Percentiles rank a stretch among this genome's conserved stretches.
Conservation (phyloP, 1,139 yeast genomes). For the Trichomonascaceae sp. region DNA sequence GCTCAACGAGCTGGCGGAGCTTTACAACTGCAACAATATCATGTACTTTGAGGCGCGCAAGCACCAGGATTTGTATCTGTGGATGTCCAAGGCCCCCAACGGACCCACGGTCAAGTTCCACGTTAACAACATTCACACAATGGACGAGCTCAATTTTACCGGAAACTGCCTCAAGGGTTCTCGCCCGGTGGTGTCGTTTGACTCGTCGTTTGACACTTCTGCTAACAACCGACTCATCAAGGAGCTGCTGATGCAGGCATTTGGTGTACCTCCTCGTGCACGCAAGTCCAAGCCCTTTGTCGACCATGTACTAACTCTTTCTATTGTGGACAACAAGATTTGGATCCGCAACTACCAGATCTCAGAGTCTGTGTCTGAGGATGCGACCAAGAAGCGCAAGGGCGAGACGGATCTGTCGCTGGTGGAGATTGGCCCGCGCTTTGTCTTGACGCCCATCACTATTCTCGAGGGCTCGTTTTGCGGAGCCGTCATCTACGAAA, state of each 20-base stretch:
- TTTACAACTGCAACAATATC: slow-evolving; percentile 93
- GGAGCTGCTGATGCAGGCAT: slow-evolving; percentile 72
- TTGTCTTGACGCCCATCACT: slow-evolving; percentile 84
- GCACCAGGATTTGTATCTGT: slow-evolving; percentile 87
- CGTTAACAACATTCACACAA: slow-evolving; percentile 87
- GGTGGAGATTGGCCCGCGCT: slow-evolving; percentile 95
- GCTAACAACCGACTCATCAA: slow-evolving; percentile 65
- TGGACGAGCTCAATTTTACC: slow-evolving; percentile 90
- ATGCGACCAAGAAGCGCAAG: slow-evolving; percentile 16
- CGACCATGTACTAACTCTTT: slow-evolving; percentile 89
- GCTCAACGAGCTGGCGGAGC: slow-evolving; percentile 89
- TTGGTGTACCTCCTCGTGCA: slow-evolving; percentile 96
- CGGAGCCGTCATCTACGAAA: slow-evolving; percentile 95
- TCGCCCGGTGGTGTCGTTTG: slow-evolving; percentile 89
- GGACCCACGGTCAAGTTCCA: slow-evolving; percentile 96
- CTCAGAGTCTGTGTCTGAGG: slow-evolving; percentile 49
- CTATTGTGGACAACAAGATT: slow-evolving; percentile 83
- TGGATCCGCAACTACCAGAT: slow-evolving; percentile 97
- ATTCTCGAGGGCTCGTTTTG: slow-evolving; percentile 95
- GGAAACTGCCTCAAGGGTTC: slow-evolving; percentile 96
- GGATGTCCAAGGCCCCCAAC: slow-evolving; percentile 94
- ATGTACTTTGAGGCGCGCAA: slow-evolving; percentile 93
- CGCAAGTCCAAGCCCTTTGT: slow-evolving; percentile 88
- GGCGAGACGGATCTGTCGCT: slow-evolving; percentile 46
- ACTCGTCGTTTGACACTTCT: slow-evolving; percentile 50